Percentiles rank a stretch among this genome's conserved stretches.
These are phyloP conservation scores for Ustanciosporium gigantosporum DNA, from an alignment of 1,284 basidiomycete species.

Conservation along the genomic window DNA sequence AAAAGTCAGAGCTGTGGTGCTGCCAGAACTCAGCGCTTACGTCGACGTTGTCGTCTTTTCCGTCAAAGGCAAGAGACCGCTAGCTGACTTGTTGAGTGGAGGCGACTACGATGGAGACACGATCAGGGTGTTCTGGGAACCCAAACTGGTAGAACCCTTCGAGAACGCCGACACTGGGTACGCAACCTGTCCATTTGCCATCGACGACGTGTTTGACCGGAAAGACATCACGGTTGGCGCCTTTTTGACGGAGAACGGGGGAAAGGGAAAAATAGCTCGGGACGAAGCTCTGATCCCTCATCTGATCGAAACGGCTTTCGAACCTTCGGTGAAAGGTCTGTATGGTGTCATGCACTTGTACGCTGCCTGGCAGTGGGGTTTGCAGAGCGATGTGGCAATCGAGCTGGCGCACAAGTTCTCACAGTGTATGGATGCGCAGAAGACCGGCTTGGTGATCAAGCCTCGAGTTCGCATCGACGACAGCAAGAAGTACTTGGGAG, in stretches of 20 bases:
- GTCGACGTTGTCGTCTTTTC: slow-evolving; percentile 55
- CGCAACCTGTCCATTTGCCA: slow-evolving; percentile 42
- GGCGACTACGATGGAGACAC: slow-evolving; percentile 57
- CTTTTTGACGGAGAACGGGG: slow-evolving; percentile 13
- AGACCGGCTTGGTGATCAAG: slow-evolving; percentile 29
- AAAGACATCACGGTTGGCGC: slow-evolving; percentile 18
- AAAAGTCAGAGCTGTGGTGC: slow-evolving; percentile 42
- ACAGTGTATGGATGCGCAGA: slow-evolving; percentile 28
- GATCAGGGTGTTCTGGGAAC: slow-evolving; percentile 46
- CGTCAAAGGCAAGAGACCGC: slow-evolving; percentile 31
- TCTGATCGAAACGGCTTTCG: slow-evolving; percentile 13
- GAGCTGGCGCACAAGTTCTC: slow-evolving; percentile 34
- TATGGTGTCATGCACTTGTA: slow-evolving; percentile 32
- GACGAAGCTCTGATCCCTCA: slow-evolving; percentile 13
- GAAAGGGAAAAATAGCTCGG: slow-evolving; percentile 9
- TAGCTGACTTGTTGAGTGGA: slow-evolving; percentile 48
- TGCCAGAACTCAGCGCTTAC: slow-evolving; percentile 23
- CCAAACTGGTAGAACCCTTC: slow-evolving; percentile 32
- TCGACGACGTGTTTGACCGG: slow-evolving; percentile 41
- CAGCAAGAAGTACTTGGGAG: slow-evolving; percentile 12
- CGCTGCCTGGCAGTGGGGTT: slow-evolving; percentile 25
- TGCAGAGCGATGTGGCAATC: slow-evolving; percentile 11
- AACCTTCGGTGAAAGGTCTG: slow-evolving; percentile 9
- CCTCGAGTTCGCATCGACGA: slow-evolving; percentile 12
- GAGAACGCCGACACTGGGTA: slow-evolving; percentile 25